phyloP scores from a whole-genome alignment of 202 grass and related monocot species.

The Sporobolus alterniflorus region DNA sequence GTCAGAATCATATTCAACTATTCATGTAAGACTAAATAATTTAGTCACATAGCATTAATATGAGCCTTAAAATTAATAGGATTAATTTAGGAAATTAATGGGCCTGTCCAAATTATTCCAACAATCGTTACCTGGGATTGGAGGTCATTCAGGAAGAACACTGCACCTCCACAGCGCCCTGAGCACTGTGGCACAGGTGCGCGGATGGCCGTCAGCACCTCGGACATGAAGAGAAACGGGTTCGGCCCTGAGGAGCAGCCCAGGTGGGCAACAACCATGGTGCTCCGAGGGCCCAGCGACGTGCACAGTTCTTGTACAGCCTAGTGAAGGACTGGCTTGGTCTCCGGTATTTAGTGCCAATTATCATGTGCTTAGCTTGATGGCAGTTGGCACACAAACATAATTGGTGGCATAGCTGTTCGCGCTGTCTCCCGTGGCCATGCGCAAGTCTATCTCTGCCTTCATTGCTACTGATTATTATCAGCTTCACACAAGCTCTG shows the following conservation, averaged over 20 bases:
- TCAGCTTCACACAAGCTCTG: background rate
- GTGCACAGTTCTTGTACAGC: constrained; percentile 25
- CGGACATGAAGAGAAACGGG: constrained; percentile 47
- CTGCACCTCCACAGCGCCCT: constrained; percentile 15
- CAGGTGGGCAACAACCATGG: constrained; percentile 56
- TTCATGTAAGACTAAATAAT: too few relatives aligned
- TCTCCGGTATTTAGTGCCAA: constrained; percentile 35
- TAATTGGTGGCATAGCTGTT: constrained; percentile 60
- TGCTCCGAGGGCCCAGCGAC: constrained; percentile 13
- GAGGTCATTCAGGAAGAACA: constrained; percentile 86
- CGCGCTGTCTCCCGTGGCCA: constrained; percentile 40
- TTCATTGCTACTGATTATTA: constrained; percentile 32
- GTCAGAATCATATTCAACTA: too few relatives aligned
- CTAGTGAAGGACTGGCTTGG: constrained; percentile 37
- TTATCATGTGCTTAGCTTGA: background rate
- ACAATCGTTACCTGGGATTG: constrained; percentile 66
- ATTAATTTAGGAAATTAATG: too few relatives aligned
- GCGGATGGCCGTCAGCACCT: constrained; percentile 21
- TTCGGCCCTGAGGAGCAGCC: constrained; percentile 75
- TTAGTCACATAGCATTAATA: too few relatives aligned
- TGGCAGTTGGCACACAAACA: background rate
- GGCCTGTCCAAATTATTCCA: too few relatives aligned
- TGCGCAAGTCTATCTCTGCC: constrained; percentile 50
- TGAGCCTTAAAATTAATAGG: too few relatives aligned
- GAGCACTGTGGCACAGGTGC: background rate